A percentile compares a stretch with the other conserved stretches of the same genome.
These are phyloP conservation scores for Coemansia brasiliensis DNA, from an alignment of 192 early-diverging fungal genomes.

Conservation along the genomic window DNA sequence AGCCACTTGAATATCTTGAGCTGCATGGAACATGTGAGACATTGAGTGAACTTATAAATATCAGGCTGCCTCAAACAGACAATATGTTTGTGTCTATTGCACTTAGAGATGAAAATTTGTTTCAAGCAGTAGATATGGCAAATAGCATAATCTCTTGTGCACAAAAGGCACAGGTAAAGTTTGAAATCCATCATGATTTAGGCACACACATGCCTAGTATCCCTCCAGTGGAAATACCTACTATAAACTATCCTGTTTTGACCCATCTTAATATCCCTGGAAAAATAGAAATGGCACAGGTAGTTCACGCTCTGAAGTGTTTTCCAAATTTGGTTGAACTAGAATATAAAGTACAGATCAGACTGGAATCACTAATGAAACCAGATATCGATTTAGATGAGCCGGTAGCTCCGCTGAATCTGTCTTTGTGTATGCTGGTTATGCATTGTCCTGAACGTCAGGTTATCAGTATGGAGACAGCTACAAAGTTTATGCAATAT, in stretches of 20 bases:
- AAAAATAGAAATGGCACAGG: too few relatives aligned
- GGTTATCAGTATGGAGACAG: too few relatives aligned
- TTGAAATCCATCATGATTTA: too few relatives aligned
- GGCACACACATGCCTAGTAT: too few relatives aligned
- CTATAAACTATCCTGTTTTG: too few relatives aligned
- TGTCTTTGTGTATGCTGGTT: too few relatives aligned
- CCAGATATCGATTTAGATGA: neutral
- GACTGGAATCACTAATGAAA: neutral
- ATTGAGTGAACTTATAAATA: neutral
- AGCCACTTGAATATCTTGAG: neutral
- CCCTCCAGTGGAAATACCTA: too few relatives aligned
- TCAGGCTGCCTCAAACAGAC: neutral
- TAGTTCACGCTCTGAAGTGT: neutral
- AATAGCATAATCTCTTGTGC: too few relatives aligned
- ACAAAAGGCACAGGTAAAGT: too few relatives aligned
- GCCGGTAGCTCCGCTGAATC: neutral
- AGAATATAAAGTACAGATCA: neutral
- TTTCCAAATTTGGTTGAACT: neutral
- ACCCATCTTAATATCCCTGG: too few relatives aligned
- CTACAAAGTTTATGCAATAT: neutral
- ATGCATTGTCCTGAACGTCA: too few relatives aligned
- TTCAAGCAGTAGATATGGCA: neutral
- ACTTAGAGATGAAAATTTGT: neutral
- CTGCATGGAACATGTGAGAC: neutral
- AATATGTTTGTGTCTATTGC: neutral